phyloP scores from a whole-genome alignment of 1,284 basidiomycete species.

The Boletus nobilissimus region DNA sequence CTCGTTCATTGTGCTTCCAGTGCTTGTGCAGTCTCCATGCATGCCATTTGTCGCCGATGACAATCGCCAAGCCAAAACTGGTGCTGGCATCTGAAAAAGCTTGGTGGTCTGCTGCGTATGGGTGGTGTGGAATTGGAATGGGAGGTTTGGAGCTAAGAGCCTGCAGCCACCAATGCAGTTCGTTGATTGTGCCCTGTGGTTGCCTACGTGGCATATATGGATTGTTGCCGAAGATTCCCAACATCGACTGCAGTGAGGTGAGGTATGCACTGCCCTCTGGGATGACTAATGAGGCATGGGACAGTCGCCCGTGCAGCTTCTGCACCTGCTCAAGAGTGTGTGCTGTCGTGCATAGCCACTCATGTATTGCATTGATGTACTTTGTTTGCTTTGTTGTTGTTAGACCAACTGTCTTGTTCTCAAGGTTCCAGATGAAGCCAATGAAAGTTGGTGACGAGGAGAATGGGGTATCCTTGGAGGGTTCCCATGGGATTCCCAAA shows the following conservation, averaged over 20 bases:
- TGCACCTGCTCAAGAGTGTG: conserved; percentile 45
- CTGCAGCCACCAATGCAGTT: background rate
- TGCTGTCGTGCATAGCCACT: conserved; percentile 26
- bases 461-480: conserved; percentile 25
- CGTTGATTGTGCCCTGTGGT: background rate
- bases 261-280: conserved; percentile 50
- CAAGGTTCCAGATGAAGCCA: background rate
- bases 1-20: conserved; percentile 5
- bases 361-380: conserved; percentile 28
- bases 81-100: conserved; percentile 30
- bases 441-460: background rate
- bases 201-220: conserved; percentile 43
- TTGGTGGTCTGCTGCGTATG: background rate
- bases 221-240: conserved; percentile 32
- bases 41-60: background rate
- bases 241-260: conserved; percentile 45
- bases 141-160: background rate
- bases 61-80: conserved; percentile 9
- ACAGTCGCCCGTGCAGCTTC: conserved; percentile 49
- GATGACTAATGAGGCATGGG: conserved; percentile 46
- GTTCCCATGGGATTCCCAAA: conserved; percentile 21
- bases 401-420: background rate
- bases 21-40: conserved; percentile 18
- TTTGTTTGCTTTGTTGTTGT: background rate
- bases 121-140: conserved; percentile 1